Evolutionary conservation across 176 grass and related monocot genomes (phyloP), one percentile per base, ranked within the genome.

Genomic region (Oryza glumipatula): DNA sequence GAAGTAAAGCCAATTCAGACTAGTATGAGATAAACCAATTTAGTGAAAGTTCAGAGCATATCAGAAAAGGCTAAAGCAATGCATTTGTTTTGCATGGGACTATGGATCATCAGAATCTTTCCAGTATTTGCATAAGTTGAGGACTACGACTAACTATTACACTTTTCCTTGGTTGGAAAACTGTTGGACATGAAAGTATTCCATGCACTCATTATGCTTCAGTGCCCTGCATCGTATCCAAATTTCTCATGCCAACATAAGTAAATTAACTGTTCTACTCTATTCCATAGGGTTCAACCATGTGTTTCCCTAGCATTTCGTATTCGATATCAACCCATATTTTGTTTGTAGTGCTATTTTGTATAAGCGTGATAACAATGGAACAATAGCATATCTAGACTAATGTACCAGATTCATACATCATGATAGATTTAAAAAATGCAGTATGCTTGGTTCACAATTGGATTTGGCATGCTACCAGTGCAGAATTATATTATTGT

Each of bases 1-100:
- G 38, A 63, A 78, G 81, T 49, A 70, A 64, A 73, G 30, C 5
- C 6, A 67, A 47, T 23, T 73, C 22, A 36, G 36, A 81, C 51
- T 47, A 15, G 74, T 88, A 79, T 48, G 63, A 70, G 80, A 70
- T 30, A 11, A 85, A 73, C 41, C 16, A 70, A 76, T 64, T 74
- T 39, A 64, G 75, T 23, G 17, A 22, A 22, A 75, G 38, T 80
- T 80, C 22, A 43, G 5, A 72, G 39, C 2, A 10, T 82, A 9
- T 73, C 5, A 9, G 9, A 52, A 72, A 73, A 44, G 9, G 11
- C 33, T 84, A 36, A 19, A 28, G 63, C 26, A 67, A 54, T 47
- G 52, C 46, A 69, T 24, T 24, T 68, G 26, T 54, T 54, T 54
- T 54, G 16, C 15, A 4, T 63, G 14, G 60, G 72, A 33, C 8